phyloP scores from a whole-genome alignment of 176 grass and related monocot genomes.

The Raddia distichophylla region DNA sequence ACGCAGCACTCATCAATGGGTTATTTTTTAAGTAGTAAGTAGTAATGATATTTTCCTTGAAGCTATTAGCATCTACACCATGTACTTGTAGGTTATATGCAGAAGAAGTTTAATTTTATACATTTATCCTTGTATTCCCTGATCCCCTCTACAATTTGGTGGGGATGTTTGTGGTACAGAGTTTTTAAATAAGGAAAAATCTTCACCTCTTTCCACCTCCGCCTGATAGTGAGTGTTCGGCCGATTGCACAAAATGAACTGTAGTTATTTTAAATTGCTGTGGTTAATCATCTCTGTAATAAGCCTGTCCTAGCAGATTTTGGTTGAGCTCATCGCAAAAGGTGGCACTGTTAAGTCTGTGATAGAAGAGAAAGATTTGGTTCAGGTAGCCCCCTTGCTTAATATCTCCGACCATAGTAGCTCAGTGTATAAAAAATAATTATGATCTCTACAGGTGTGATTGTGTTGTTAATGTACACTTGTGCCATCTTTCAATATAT shows the following conservation, averaged over 20 bases:
- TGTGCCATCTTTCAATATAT: not conserved
- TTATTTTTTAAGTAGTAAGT: too few species aligned
- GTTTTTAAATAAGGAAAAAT: not conserved
- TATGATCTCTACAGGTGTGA: not conserved
- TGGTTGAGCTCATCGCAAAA: constrained; percentile 79
- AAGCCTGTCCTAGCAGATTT: constrained; percentile 57
- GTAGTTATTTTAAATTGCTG: not conserved
- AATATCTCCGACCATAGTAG: constrained; percentile 6
- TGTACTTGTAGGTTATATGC: not conserved
- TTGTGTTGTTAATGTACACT: not conserved
- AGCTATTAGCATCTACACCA: not conserved
- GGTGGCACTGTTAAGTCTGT: constrained; percentile 76
- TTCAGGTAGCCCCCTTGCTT: constrained; percentile 64
- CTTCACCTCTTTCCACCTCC: not conserved
- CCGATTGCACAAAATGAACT: constrained; percentile 12
- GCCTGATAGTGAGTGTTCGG: not conserved
- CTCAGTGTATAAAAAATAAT: constrained; percentile 3
- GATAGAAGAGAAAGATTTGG: constrained; percentile 91
- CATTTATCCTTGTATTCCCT: not conserved
- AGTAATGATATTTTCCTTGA: not conserved
- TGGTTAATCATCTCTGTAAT: not conserved
- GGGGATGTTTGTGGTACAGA: not conserved
- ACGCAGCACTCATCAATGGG: too few species aligned
- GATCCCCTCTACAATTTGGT: not conserved
- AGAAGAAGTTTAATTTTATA: not conserved